Conservation (phyloP, 768 basidiomycete species). For the Tricholoma terreum region DNA sequence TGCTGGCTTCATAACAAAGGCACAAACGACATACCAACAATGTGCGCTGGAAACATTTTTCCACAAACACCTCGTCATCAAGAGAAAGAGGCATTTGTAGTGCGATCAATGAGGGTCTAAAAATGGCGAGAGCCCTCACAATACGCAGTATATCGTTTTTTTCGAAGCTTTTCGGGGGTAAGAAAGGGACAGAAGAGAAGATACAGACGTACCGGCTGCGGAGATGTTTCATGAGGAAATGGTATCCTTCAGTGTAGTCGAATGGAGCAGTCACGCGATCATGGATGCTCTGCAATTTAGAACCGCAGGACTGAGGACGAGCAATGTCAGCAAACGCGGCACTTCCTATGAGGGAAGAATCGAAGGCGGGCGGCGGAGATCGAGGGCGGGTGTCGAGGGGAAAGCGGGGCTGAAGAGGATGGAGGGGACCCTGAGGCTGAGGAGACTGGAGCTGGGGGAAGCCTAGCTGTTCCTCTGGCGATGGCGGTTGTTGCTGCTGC, state of each 20-base stretch:
- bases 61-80: conserved; percentile 95
- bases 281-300: conserved; percentile 55
- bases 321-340: conserved; percentile 20
- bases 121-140: conserved; percentile 91
- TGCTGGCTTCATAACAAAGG: conserved; percentile 2
- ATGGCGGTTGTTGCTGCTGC: conserved; percentile 26
- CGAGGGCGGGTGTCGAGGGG: conserved; percentile 43
- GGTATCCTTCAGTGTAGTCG: conserved; percentile 96
- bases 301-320: conserved; percentile 24
- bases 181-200: conserved; percentile 19
- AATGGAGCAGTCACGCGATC: conserved; percentile 74
- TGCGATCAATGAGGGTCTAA: conserved; percentile 95
- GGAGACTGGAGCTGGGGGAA: conserved; percentile 32
- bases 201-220: conserved; percentile 65
- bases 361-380: conserved; percentile 39
- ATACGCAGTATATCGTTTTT: conserved; percentile 95
- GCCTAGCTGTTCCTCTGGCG: conserved; percentile 32
- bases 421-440: conserved; percentile 28
- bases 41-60: conserved; percentile 92
- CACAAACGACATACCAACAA: conserved; percentile 59
- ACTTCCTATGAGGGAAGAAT: conserved; percentile 26
- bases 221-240: conserved; percentile 93
- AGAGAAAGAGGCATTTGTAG: conserved; percentile 96
- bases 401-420: conserved; percentile 53
- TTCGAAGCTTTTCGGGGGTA: conserved; percentile 68